These are phyloP conservation scores for Penicillium sp. DNA, from an alignment of 2,329 filamentous ascomycete genomes.

Conservation along the genomic window DNA sequence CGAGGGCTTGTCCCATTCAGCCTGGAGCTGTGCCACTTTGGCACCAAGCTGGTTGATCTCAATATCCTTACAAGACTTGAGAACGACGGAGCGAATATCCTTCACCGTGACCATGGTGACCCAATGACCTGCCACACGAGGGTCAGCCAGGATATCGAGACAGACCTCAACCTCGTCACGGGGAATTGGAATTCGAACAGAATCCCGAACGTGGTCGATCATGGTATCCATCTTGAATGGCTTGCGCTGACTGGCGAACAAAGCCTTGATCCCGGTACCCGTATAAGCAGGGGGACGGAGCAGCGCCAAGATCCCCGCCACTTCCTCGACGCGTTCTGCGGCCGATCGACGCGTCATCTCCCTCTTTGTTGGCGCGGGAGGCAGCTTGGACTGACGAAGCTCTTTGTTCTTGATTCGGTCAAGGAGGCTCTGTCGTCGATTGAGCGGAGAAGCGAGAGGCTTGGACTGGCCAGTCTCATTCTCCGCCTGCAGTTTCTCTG, in stretches of 20 bases:
- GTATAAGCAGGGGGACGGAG: conserved; percentile 41
- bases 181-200: conserved; percentile 49
- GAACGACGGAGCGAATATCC: conserved; percentile 42
- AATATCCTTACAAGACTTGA: conserved; percentile 37
- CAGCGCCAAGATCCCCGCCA: conserved; percentile 62
- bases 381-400: conserved; percentile 42
- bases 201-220: conserved; percentile 62
- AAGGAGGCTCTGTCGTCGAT: conserved; percentile 57
- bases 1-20: conserved; percentile 20
- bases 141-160: conserved; percentile 43
- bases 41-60: conserved; percentile 32
- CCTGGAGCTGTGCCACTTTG: conserved; percentile 26
- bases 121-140: conserved; percentile 47
- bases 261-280: conserved; percentile 26
- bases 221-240: conserved; percentile 61
- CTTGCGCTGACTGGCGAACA: conserved; percentile 45
- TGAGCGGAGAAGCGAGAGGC: conserved; percentile 24
- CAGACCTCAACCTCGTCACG: conserved; percentile 44
- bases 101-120: conserved; percentile 44
- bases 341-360: conserved; percentile 59
- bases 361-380: conserved; percentile 43
- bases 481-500: conserved; percentile 25
- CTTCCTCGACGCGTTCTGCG: conserved; percentile 61
- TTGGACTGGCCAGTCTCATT: conserved; percentile 15
- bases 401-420: conserved; percentile 72